phyloP scores from a whole-genome alignment of 257 asterid species.

The Primulina tabacum region DNA sequence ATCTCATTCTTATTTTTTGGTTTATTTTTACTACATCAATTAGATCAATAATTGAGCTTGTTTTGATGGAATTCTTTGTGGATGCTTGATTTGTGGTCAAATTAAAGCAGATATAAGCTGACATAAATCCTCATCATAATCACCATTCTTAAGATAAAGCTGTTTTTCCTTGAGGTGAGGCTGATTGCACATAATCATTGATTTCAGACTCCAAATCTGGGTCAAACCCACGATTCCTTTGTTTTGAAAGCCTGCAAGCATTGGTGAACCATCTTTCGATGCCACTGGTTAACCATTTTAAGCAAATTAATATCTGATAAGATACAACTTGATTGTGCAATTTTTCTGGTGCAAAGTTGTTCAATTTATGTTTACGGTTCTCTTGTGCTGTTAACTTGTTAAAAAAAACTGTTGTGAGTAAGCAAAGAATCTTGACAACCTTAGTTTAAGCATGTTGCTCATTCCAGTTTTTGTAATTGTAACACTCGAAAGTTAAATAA shows the following conservation, averaged over 20 bases:
- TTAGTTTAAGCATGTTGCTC: background rate
- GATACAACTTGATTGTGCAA: background rate
- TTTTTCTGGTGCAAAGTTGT: background rate
- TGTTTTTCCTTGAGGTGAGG: too few species aligned
- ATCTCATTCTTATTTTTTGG: background rate
- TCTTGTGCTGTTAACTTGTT: background rate
- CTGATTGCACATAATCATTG: too few species aligned
- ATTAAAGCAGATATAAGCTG: background rate
- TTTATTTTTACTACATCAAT: background rate
- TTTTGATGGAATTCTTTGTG: background rate
- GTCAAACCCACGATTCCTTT: background rate
- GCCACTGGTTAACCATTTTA: too few species aligned
- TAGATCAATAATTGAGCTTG: background rate
- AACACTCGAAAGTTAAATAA: constrained; percentile 14
- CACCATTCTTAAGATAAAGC: too few species aligned
- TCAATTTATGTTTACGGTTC: background rate
- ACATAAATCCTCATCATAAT: background rate
- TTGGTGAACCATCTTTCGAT: background rate
- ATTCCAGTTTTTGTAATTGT: constrained; percentile 1
- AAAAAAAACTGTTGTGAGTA: background rate
- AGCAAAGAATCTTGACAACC: background rate
- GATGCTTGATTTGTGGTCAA: background rate
- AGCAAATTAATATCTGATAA: constrained; percentile 1
- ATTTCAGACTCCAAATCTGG: background rate
- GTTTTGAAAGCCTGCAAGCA: background rate